Evolutionary conservation across 371 early-diverging fungal species (phyloP), one percentile per base, ranked within the genome.

Genomic region (Apophysomyces sp.): DNA sequence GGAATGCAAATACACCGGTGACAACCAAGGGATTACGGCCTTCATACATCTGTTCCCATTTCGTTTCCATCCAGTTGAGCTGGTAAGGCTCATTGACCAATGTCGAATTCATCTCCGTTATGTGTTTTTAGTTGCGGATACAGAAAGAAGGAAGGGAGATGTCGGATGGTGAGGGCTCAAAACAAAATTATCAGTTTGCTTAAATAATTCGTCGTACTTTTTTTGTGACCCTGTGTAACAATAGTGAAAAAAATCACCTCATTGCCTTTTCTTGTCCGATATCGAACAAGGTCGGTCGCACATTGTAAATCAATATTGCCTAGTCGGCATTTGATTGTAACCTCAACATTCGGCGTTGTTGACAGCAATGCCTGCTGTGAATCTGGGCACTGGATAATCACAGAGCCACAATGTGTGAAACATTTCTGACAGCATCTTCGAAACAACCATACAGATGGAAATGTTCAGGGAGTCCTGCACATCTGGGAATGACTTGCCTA

Each of bases 11-110:
- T 5, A 84, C 68, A 24, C 89, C 86, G 26, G 89, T 86, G 32
- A 88, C 88, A 41, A 91, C 34, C 49, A 87, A 68, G 59, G 89
- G 89, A 68, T 90, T 86, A 63, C 86, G 86, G 9, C 83, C 91
- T 52, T 84, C 82, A 57, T 87, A 92, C 64, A 87, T 27, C 36
- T 73, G 61, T 49, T 83, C 75, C 92, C 92, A 92, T 5, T 57
- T 52, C 2, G 58, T 53, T 52, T 69, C 69, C 29, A 69, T 16
- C 40, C 57, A 64, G 39, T 54, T 69, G 51, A 69, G 59, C 37
- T 69, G 65, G 16, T 40, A 27, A 11, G 58, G 49, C 18, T 52
- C 59, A 21, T 28, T n/a, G 24, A 30, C 6, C 52, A 59, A 8
- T 13, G 60, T 59, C 9, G 60, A 8, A n/a, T 59, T 59, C 60